These are phyloP conservation scores for Phallus indusiatus DNA, from an alignment of 768 basidiomycete species.

Conservation along the genomic window DNA sequence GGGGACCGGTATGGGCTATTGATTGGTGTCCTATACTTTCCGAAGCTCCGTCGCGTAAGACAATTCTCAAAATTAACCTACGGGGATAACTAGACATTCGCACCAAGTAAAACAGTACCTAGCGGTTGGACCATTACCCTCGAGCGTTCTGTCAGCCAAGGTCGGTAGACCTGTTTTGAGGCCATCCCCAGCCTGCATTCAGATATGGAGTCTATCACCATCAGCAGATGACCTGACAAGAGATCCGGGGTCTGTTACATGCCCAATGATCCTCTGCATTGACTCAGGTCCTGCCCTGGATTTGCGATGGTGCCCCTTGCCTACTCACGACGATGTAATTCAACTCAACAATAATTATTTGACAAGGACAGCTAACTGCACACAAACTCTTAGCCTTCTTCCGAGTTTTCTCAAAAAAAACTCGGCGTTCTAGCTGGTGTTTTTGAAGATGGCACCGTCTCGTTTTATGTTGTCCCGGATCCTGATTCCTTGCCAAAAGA, in stretches of 20 bases:
- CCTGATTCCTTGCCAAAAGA: constrained; percentile 40
- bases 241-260: constrained; percentile 45
- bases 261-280: constrained; percentile 79
- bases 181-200: constrained; percentile 60
- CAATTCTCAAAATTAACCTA: not conserved
- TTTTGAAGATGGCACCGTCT: constrained; percentile 81
- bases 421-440: constrained; percentile 78
- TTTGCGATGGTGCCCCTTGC: constrained; percentile 89
- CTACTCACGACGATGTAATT: constrained; percentile 56
- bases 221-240: constrained; percentile 9
- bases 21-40: constrained; percentile 87
- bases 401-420: constrained; percentile 33
- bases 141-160: constrained; percentile 50
- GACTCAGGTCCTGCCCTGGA: constrained; percentile 75
- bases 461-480: constrained; percentile 71
- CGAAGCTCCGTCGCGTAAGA: constrained; percentile 44
- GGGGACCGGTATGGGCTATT: constrained; percentile 82
- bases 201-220: constrained; percentile 65
- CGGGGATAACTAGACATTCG: constrained; percentile 24
- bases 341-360: not conserved
- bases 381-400: not conserved
- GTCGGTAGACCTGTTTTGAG: constrained; percentile 51
- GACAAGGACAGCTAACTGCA: not conserved
- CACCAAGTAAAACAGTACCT: constrained; percentile 60
- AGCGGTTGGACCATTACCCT: constrained; percentile 69